These are phyloP conservation scores for Panicum hallii DNA, from an alignment of 202 grass and related monocot genomes.

Conservation along the genomic window DNA sequence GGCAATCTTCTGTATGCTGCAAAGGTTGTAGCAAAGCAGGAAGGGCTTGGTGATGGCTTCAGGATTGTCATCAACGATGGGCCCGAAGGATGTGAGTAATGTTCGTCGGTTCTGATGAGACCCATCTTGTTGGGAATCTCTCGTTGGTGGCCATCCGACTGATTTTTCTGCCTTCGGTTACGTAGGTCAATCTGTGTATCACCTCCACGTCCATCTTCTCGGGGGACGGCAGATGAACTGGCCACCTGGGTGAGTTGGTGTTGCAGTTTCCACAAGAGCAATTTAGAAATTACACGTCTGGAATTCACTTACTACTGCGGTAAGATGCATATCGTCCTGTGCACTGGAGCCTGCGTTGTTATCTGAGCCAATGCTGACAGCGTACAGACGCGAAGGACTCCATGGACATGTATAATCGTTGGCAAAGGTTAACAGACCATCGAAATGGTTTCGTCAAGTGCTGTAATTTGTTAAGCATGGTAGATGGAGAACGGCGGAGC, in stretches of 20 bases:
- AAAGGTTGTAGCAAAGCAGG: constrained; percentile 69
- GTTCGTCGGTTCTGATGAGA: background rate
- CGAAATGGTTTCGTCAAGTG: too few relatives aligned
- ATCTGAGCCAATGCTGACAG: background rate
- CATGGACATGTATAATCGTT: background rate
- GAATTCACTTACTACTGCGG: background rate
- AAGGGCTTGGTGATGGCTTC: constrained; percentile 71
- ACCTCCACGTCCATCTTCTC: constrained; percentile 78
- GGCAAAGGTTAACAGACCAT: background rate
- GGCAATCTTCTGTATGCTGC: constrained; percentile 67
- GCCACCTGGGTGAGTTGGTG: constrained; percentile 65
- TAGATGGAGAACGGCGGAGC: background rate
- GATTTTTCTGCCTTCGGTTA: background rate
- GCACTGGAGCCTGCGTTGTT: background rate
- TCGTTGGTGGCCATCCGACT: background rate
- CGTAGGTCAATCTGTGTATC: constrained; percentile 80
- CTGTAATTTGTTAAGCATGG: background rate
- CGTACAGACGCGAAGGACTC: background rate
- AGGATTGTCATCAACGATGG: constrained; percentile 80
- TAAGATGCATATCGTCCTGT: background rate
- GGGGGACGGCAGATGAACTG: constrained; percentile 79
- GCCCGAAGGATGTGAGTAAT: constrained; percentile 62
- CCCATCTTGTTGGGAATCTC: constrained; percentile 21
- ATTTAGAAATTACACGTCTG: background rate
- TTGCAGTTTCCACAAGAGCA: background rate